Base-by-base conservation (phyloP, 441 rosid species). In the Sinapis alba region DNA sequence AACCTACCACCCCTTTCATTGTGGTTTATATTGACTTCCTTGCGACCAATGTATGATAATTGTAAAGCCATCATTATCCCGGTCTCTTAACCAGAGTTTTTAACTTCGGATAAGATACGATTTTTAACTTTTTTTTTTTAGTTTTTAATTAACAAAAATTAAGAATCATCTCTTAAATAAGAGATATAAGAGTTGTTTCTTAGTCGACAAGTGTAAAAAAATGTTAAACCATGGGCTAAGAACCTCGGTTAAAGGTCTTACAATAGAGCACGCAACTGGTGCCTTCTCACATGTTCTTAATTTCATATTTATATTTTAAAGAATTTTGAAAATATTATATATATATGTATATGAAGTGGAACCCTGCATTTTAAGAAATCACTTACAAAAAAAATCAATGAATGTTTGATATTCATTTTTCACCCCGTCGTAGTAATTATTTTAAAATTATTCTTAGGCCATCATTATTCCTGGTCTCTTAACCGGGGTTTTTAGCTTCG, bases 41-140 rank as follows among this genome's bases (percentile, higher is more conserved):
- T 28, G 60, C 7, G 27, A 66, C 71, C 60, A 50, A 18, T 51
- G 24, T 66, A 65, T 32, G 3, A 18, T n/a, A n/a, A n/a, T n/a
- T n/a, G n/a, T n/a, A n/a, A n/a, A n/a, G n/a, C n/a, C n/a, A n/a
- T n/a, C n/a, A n/a, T n/a, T n/a, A n/a, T n/a, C n/a, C n/a, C n/a
- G n/a, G n/a, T n/a, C n/a, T n/a, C n/a, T n/a, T n/a, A n/a, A n/a
- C n/a, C n/a, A n/a, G n/a, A n/a, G n/a, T n/a, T n/a, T n/a, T n/a
- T n/a, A n/a, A n/a, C n/a, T n/a, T n/a, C n/a, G n/a, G n/a, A n/a
- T n/a, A n/a, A n/a, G n/a, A n/a, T n/a, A n/a, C n/a, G n/a, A n/a
- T n/a, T n/a, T n/a, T n/a, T n/a, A n/a, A n/a, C n/a, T n/a, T n/a
- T n/a, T n/a, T n/a, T n/a, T n/a, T n/a, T n/a, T n/a, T n/a, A n/a